Evolutionary conservation across 768 basidiomycete genomes (phyloP).

Genomic region (Hericium rajendrae): DNA sequence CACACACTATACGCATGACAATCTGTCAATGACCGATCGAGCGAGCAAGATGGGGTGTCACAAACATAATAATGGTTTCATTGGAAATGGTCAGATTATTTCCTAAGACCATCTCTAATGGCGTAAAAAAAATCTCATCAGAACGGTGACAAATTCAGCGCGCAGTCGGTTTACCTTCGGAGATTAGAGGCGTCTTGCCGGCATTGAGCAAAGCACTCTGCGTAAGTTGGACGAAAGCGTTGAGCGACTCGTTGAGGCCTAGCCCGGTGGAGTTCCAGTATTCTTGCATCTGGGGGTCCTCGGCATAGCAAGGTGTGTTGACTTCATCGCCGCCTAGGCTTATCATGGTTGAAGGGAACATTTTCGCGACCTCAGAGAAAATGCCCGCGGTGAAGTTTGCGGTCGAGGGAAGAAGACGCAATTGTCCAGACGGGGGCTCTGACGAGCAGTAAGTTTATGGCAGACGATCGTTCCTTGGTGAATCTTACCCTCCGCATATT

Average conservation of each 20-base stretch:
- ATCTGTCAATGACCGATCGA: background rate
- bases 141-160: background rate
- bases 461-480: background rate
- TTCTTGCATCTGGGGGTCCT: conserved; percentile 50
- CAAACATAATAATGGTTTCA: conserved; percentile 45
- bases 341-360: conserved; percentile 28
- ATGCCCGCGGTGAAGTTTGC: conserved; percentile 26
- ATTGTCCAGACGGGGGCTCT: conserved; percentile 43
- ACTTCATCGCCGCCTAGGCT: conserved; percentile 72
- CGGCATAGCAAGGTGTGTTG: conserved; percentile 53
- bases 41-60: conserved; percentile 3
- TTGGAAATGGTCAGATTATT: conserved; percentile 38
- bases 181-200: conserved; percentile 74
- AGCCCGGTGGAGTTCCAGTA: conserved; percentile 39
- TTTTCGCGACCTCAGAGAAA: conserved; percentile 20
- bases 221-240: conserved; percentile 48
- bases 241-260: conserved; percentile 57
- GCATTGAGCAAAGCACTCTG: conserved; percentile 43
- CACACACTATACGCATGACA: conserved; percentile 42
- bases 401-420: conserved; percentile 29
- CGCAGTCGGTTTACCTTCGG: conserved; percentile 45
- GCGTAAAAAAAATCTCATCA: background rate
- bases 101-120: conserved; percentile 51
- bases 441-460: background rate
- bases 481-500: background rate